These are phyloP conservation scores for Trichoderma aggressivum DNA, from an alignment of 2,329 filamentous ascomycete genomes.

Conservation along the genomic window DNA sequence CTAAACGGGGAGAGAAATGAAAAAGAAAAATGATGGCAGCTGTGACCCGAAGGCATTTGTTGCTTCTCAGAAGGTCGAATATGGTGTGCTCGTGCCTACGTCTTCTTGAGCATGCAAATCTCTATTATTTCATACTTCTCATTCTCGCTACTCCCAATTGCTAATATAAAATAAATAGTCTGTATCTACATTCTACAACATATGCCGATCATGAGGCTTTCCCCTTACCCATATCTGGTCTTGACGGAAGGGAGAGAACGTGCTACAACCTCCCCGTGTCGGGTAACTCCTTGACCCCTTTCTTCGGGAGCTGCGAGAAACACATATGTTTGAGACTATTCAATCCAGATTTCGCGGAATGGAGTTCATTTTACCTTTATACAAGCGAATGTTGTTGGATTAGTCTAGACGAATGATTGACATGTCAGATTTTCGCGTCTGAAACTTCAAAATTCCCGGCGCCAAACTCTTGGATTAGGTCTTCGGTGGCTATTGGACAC, in stretches of 20 bases:
- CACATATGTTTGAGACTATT: background rate
- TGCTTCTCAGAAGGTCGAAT: background rate
- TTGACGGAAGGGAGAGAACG: slow-evolving; percentile 5
- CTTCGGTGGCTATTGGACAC: background rate
- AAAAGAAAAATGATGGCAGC: background rate
- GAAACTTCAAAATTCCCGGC: background rate
- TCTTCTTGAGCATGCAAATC: background rate
- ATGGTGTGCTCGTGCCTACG: background rate
- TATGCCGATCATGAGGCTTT: background rate
- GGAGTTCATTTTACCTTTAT: background rate
- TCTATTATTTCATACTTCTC: background rate
- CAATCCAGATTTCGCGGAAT: background rate
- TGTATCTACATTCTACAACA: background rate
- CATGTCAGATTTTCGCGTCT: background rate
- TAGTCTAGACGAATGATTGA: background rate
- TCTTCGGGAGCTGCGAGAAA: background rate
- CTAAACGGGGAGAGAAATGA: background rate
- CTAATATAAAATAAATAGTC: background rate
- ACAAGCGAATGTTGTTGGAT: background rate
- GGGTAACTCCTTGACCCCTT: background rate
- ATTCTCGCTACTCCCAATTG: background rate
- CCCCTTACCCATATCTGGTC: background rate
- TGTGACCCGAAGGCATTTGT: background rate
- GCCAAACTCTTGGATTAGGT: background rate
- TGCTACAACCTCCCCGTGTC: background rate